Base-by-base conservation (phyloP, 2,329 filamentous ascomycete genomes). In the Gyromitra esculenta region DNA sequence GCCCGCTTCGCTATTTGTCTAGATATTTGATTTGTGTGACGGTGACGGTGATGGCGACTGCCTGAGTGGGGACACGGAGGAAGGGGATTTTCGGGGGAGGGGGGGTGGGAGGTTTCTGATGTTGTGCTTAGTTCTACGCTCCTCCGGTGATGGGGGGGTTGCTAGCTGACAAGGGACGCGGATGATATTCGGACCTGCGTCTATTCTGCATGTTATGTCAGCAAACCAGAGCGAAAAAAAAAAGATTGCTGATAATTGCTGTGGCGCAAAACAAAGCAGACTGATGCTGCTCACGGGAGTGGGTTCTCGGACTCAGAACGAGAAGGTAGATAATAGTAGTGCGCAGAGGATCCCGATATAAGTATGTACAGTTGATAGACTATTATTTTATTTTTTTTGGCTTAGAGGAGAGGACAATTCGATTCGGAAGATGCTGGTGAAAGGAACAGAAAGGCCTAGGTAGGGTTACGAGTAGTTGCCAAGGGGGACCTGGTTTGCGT, bases 121-220 rank as follows among this genome's bases (percentile, higher is more conserved):
- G 70, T 59, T 65, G 62, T 66, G 60, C 52, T 60, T 73, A 54
- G 48, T 57, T 45, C 64, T 74, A 64, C 11, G 48, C 68, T 70
- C 65, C 62, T 48, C 65, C 41, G 65, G 65, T 48, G 67, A 37
- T 60, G 31, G 25, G 45, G 43, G 59, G 57, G 65, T 68, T 25
- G 52, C 52, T 68, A 65, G 59, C 69, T 66, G 70, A 62, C 41
- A 57, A 67, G 65, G 66, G 45, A 69, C 37, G 72, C 65, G 65
- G 66, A 64, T 64, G 66, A 71, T 75, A 75, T 71, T 75, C 59
- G 72, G 72, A 75, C 72, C 72, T 75, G 72, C 66, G 72, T 75
- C 71, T 69, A 18, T 60, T 57, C 72, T 75, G 65, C 67, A 54
- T 18, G 64, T 75, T 75, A 75, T 75, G 65, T 75, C 72, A 75